Evolutionary conservation across 768 basidiomycete species (phyloP), one percentile per base, ranked within the genome.

Genomic region (Tricholoma saponaceum): DNA sequence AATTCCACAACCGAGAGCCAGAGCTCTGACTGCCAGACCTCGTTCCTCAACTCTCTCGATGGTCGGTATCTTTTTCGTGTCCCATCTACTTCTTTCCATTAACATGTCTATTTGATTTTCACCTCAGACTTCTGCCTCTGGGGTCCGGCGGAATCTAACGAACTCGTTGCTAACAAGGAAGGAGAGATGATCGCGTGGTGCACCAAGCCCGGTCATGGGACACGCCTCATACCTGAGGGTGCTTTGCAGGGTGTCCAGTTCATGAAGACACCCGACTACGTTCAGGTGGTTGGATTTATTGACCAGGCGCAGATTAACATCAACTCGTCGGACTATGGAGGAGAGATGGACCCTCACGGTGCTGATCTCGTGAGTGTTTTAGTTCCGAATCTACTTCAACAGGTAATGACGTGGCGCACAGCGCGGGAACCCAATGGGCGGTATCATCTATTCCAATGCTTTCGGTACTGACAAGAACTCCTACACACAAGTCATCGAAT

Each of bases 381-480:
- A 81, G 80, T 91, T 86, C 73, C 12, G 30, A 4, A 32, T 32
- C 30, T 32, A 32, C 30, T 9, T 32, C 7, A 79, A 80, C n/a
- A 80, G 85, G 67, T 72, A 73, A 10, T 82, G 82, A 4, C 78
- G 77, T 55, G 69, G 68, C 44, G 20, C 13, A 12, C 61, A 87
- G 82, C 83, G 87, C 60, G 92, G 91, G n/a, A 94, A 92, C 73
- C 89, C 89, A 2, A 13, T 87, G 86, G 86, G 83, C 79, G 62
- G 79, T 75, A 67, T 54, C 12, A 55, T 51, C 33, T 57, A 55
- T n/a, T 66, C 72, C 50, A 70, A 75, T 55, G 86, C 83, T 70
- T 87, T 83, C 70, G 76, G 83, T 65, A 35, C 51, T 0, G 51
- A 52, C 81, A 79, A 77, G 61, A 68, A 35, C 35, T 12, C 2